Evolutionary conservation across 805 yeast genomes (phyloP), one percentile per base, ranked within the genome.

Genomic region (Wickerhamiella sorbophila): DNA sequence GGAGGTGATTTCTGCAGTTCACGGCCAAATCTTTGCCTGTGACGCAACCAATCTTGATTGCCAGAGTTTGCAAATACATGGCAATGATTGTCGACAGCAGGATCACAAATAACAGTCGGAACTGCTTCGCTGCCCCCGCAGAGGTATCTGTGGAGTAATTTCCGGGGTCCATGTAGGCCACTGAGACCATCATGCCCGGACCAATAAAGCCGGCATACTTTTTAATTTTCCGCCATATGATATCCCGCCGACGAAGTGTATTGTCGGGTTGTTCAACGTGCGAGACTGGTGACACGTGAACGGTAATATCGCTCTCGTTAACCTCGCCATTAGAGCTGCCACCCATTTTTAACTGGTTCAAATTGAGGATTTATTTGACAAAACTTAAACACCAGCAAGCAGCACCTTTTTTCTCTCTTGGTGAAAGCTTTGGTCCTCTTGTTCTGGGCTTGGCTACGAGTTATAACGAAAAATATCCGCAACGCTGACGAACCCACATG

Each of bases 131-230:
- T 26, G 94, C 79, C n/a, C 94, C 94, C 1, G 93, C 91, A 6
- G 91, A 82, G 12, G 88, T 95, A 8, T 91, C 94, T 1, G 96
- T 84, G 31, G 95, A 80, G 61, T 87, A 88, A 62, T 91, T 88
- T 4, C 98, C 98, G 0, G 98, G 97, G 54, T 88, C 97, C 85
- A 91, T 84, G 59, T 87, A 91, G 0, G 96, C 88, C 27, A 88
- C 95, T 4, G 87, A 72, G 2, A 91, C 94, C 94, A 88, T 80
- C 38, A 88, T 64, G 0, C 98, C 97, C 0, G 97, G 97, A 0
- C 97, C 97, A n/a, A 88, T 67, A 57, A 81, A 82, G 47, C 67
- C 61, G 33, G 67, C 60, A 57, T 77, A 81, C 51, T 77, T 78
- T 33, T 54, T 50, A 6, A 65, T 18, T 1, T 59, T 34, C 3